Evolutionary conservation across 176 grass and related monocot species (phyloP).

Genomic region (Hyparrhenia diplandra): DNA sequence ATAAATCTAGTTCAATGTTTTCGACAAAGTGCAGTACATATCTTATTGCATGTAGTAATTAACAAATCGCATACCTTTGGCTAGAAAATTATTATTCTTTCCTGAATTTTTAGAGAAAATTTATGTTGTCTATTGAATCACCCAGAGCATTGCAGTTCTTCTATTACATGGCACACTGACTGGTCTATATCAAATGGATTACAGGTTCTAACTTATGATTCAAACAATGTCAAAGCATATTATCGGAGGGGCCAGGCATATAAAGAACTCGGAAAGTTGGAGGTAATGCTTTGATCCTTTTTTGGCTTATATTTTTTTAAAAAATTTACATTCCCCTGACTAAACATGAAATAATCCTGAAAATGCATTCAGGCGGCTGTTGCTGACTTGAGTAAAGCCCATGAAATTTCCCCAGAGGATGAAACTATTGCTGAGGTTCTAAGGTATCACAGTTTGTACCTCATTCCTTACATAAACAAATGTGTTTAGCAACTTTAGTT

Average conservation of each 20-base stretch:
- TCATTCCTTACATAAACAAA: background rate
- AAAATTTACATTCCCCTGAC: background rate
- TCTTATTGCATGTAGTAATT: background rate
- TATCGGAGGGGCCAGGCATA: slow-evolving; percentile 96
- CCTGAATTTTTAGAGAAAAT: background rate
- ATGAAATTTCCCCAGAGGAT: slow-evolving; percentile 82
- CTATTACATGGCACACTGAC: background rate
- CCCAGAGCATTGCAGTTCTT: background rate
- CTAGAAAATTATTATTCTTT: background rate
- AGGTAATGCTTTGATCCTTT: slow-evolving; percentile 41
- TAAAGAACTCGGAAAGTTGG: slow-evolving; percentile 75
- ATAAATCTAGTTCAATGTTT: background rate
- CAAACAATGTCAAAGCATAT: slow-evolving; percentile 86
- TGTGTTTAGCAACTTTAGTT: background rate
- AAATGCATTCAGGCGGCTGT: slow-evolving; percentile 71
- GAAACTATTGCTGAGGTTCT: slow-evolving; percentile 91
- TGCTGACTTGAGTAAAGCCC: slow-evolving; percentile 72
- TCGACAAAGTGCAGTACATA: background rate
- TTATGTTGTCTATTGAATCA: background rate
- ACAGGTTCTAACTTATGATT: slow-evolving; percentile 75
- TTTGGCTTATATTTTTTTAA: slow-evolving; percentile 1
- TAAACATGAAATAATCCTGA: slow-evolving; percentile 17
- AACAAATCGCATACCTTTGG: background rate
- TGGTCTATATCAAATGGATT: slow-evolving; percentile 32
- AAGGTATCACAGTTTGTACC: slow-evolving; percentile 35